These are phyloP conservation scores for Saprolegnia diclina DNA, from an alignment of 352 stramenopile genomes.

Conservation along the genomic window DNA sequence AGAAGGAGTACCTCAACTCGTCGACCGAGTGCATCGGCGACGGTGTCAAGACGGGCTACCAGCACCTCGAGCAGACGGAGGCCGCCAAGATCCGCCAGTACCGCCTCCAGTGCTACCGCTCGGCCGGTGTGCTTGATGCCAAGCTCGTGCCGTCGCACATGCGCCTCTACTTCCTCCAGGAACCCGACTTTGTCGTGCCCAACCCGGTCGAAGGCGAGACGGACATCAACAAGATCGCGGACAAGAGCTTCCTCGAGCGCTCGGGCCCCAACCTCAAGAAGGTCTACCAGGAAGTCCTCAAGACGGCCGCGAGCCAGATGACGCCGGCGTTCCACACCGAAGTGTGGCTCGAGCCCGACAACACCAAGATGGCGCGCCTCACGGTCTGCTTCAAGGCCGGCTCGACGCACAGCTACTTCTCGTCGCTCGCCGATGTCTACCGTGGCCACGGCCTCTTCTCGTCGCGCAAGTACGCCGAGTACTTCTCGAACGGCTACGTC, in stretches of 20 bases:
- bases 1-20: constrained; percentile 74
- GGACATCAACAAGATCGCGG: constrained; percentile 66
- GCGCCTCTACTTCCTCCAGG: constrained; percentile 79
- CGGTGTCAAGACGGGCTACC: constrained; percentile 71
- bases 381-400: constrained; percentile 72
- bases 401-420: constrained; percentile 82
- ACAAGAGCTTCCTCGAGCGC: constrained; percentile 71
- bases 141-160: constrained; percentile 70
- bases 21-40: constrained; percentile 66
- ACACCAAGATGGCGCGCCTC: constrained; percentile 70
- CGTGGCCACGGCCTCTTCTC: constrained; percentile 76
- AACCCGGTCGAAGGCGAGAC: constrained; percentile 53
- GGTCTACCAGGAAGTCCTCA: constrained; percentile 77
- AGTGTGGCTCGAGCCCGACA: constrained; percentile 62
- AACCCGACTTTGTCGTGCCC: constrained; percentile 59
- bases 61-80: constrained; percentile 60
- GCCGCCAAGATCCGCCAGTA: constrained; percentile 54
- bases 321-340: constrained; percentile 77
- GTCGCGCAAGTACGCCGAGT: constrained; percentile 79
- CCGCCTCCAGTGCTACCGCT: constrained; percentile 83
- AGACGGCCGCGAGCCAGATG: constrained; percentile 64
- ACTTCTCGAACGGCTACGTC: constrained; percentile 80
- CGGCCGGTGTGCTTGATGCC: constrained; percentile 61
- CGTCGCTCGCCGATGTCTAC: constrained; percentile 80
- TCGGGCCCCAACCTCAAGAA: constrained; percentile 57